Conservation (phyloP, 2,329 filamentous ascomycete genomes). For the Mycosphaerella arachidis region DNA sequence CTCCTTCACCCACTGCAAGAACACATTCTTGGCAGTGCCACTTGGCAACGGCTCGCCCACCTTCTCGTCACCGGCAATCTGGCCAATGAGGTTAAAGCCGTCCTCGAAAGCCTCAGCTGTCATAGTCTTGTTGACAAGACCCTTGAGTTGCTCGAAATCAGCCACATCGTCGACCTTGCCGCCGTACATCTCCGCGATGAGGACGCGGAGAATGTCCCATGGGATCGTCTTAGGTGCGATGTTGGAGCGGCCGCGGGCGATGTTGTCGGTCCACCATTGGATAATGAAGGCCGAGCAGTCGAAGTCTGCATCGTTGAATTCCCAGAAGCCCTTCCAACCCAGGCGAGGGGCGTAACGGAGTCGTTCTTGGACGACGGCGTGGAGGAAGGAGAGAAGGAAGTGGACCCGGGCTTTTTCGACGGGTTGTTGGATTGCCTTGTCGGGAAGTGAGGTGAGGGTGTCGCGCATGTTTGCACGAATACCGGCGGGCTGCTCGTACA, state of each 20-base stretch:
- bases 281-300: conserved; percentile 96
- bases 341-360: conserved; percentile 88
- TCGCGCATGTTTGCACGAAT: conserved; percentile 98
- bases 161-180: conserved; percentile 92
- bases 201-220: conserved; percentile 89
- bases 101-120: conserved; percentile 88
- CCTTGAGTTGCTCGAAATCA: conserved; percentile 70
- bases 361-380: conserved; percentile 92
- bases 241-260: conserved; percentile 82
- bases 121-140: conserved; percentile 72
- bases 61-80: conserved; percentile 38
- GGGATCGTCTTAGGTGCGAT: conserved; percentile 90
- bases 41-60: conserved; percentile 65
- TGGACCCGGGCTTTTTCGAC: conserved; percentile 90
- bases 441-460: conserved; percentile 68
- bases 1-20: conserved; percentile 84
- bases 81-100: conserved; percentile 81
- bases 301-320: conserved; percentile 99
- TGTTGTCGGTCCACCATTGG: conserved; percentile 84
- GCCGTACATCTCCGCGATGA: conserved; percentile 92
- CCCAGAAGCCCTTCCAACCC: conserved; percentile 99
- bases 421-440: conserved; percentile 65
- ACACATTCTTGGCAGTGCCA: conserved; percentile 78
- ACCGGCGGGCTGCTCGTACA: conserved; percentile 97
- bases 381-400: conserved; percentile 85